phyloP scores from a whole-genome alignment of 805 yeast species.

The Candida pini region DNA sequence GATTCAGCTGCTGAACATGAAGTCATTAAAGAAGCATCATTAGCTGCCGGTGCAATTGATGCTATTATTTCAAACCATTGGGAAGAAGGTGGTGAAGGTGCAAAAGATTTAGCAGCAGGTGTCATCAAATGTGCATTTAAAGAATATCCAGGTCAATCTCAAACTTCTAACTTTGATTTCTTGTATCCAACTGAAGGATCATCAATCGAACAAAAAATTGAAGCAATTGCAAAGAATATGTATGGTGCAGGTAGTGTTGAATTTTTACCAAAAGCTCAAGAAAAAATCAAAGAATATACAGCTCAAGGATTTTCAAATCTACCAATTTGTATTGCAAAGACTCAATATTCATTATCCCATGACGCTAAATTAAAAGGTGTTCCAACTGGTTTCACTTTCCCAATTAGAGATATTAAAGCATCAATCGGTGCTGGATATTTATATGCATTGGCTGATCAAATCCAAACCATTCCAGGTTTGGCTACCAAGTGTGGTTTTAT shows the following conservation, averaged over 20 bases:
- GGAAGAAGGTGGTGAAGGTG: conserved; percentile 94
- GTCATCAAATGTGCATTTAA: conserved; percentile 64
- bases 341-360: conserved; percentile 93
- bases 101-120: conserved; percentile 75
- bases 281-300: conserved; percentile 76
- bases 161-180: conserved; percentile 42
- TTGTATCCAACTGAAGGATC: conserved; percentile 63
- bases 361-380: conserved; percentile 92
- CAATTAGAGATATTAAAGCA: conserved; percentile 90
- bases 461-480: conserved; percentile 95
- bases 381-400: conserved; percentile 89
- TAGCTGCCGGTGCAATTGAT: conserved; percentile 88
- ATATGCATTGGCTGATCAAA: conserved; percentile 94
- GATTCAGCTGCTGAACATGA: conserved; percentile 80
- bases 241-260: conserved; percentile 88
- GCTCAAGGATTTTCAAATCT: conserved; percentile 83
- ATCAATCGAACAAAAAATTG: conserved; percentile 74
- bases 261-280: conserved; percentile 72
- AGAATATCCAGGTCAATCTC: conserved; percentile 32
- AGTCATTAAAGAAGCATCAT: conserved; percentile 71
- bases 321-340: conserved; percentile 96
- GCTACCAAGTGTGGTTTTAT: conserved; percentile 95
- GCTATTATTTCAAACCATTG: conserved; percentile 91
- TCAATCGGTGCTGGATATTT: conserved; percentile 96
- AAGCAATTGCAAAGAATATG: conserved; percentile 77